These are phyloP conservation scores for Sporothrix luriei DNA, from an alignment of 2,329 filamentous ascomycete species.

Conservation along the genomic window DNA sequence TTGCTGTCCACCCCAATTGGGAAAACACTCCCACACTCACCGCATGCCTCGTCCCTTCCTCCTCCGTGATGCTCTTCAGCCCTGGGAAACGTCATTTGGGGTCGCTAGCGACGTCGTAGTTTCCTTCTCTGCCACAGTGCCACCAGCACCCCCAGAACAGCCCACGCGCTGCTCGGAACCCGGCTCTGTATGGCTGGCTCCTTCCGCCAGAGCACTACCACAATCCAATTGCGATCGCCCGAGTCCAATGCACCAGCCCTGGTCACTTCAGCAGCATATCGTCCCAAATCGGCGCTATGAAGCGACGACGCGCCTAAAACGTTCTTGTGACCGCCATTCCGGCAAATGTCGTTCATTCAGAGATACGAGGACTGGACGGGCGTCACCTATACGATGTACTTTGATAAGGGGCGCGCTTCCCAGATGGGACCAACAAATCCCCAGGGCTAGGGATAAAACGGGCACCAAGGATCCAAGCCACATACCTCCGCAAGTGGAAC, in stretches of 20 bases:
- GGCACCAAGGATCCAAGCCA: not conserved
- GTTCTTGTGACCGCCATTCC: slow-evolving; percentile 19
- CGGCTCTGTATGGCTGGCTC: slow-evolving; percentile 19
- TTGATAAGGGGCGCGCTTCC: not conserved
- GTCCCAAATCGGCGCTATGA: not conserved
- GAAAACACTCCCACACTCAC: slow-evolving; percentile 1
- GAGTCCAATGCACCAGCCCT: slow-evolving; percentile 13
- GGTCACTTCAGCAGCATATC: not conserved
- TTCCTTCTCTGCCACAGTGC: slow-evolving; percentile 11
- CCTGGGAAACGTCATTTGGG: slow-evolving; percentile 16
- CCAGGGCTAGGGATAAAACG: slow-evolving; percentile 10
- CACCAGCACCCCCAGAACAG: too few relatives aligned
- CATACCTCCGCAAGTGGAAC: slow-evolving; percentile 6
- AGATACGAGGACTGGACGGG: not conserved
- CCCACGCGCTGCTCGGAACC: slow-evolving; percentile 20
- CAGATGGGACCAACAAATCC: not conserved
- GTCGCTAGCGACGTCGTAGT: slow-evolving; percentile 9
- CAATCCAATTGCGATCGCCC: slow-evolving; percentile 15
- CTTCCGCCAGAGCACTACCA: not conserved
- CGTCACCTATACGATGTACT: not conserved
- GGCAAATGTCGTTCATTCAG: not conserved
- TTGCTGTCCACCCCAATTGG: not conserved
- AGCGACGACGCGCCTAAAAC: not conserved
- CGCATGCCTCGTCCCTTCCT: not conserved
- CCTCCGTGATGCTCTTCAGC: not conserved